These are phyloP conservation scores for Penicillium atrosanguineum DNA, from an alignment of 495 filamentous ascomycete genomes.

Conservation along the genomic window DNA sequence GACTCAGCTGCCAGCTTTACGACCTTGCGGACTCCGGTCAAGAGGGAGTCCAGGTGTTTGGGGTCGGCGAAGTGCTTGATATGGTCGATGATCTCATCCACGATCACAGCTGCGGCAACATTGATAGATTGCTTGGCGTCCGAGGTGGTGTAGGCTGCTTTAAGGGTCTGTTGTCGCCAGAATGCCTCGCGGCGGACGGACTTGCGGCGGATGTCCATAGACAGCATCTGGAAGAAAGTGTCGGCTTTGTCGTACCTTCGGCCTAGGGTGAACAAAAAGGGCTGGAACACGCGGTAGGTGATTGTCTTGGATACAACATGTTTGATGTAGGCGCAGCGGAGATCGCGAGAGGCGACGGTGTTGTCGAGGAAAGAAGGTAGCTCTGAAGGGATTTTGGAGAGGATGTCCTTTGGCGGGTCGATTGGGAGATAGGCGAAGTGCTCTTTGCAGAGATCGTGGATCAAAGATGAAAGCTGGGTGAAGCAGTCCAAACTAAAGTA, in stretches of 20 bases:
- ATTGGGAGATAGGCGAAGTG: constrained; percentile 58
- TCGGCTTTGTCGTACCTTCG: constrained; percentile 61
- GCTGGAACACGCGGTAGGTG: constrained; percentile 61
- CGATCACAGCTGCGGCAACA: constrained; percentile 56
- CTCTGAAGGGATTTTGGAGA: constrained; percentile 51
- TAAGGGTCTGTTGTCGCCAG: constrained; percentile 63
- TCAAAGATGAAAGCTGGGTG: constrained; percentile 54
- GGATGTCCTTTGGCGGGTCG: constrained; percentile 51
- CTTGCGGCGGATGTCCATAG: constrained; percentile 60
- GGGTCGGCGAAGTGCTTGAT: constrained; percentile 59
- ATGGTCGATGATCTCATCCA: constrained; percentile 59
- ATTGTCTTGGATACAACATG: constrained; percentile 59
- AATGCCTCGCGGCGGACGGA: constrained; percentile 60
- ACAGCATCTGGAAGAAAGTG: constrained; percentile 60
- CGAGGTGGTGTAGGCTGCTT: constrained; percentile 61
- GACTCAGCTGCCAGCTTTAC: constrained; percentile 65
- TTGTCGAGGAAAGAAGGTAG: constrained; percentile 57
- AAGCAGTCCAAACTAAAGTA: constrained; percentile 58
- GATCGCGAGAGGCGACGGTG: constrained; percentile 48
- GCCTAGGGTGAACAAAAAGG: constrained; percentile 63
- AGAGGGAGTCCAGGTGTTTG: constrained; percentile 50
- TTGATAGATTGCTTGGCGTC: constrained; percentile 62
- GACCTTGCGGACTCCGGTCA: constrained; percentile 51
- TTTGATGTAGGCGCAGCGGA: constrained; percentile 60
- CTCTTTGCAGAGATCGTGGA: constrained; percentile 55